phyloP scores from a whole-genome alignment of 768 basidiomycete genomes.

The Boletus insuetus region DNA sequence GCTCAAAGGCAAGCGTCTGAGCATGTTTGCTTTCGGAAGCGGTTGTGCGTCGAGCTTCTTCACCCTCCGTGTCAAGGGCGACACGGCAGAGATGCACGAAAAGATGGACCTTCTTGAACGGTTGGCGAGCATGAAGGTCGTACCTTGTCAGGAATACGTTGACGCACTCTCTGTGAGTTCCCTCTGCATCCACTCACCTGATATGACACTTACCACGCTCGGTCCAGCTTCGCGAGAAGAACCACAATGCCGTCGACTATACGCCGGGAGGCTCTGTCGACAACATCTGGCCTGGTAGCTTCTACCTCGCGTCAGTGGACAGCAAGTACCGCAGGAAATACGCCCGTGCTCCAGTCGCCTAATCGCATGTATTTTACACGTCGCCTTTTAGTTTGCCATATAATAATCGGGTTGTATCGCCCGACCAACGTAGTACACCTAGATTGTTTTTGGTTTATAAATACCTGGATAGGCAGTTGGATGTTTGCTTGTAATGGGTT shows the following conservation, averaged over 20 bases:
- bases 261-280: constrained; percentile 82
- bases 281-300: constrained; percentile 92
- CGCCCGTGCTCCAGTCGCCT: constrained; percentile 40
- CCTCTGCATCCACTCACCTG: background rate
- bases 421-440: constrained; percentile 4
- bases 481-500: constrained; percentile 11
- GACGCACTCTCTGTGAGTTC: constrained; percentile 67
- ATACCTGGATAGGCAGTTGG: constrained; percentile 8
- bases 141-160: constrained; percentile 89
- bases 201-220: background rate
- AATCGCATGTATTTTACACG: constrained; percentile 3
- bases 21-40: constrained; percentile 94
- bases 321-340: constrained; percentile 92
- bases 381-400: background rate
- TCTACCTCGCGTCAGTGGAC: constrained; percentile 91
- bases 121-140: constrained; percentile 83
- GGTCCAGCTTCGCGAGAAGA: constrained; percentile 88
- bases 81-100: constrained; percentile 74
- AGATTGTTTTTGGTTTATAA: constrained; percentile 6
- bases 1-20: constrained; percentile 79
- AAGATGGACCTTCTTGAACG: constrained; percentile 81
- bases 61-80: constrained; percentile 81
- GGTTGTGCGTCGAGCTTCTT: constrained; percentile 97
- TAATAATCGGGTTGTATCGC: background rate
- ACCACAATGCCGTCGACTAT: constrained; percentile 88